Base-by-base conservation (phyloP, 192 early-diverging fungal species). In the Backusella parvicylindrica region DNA sequence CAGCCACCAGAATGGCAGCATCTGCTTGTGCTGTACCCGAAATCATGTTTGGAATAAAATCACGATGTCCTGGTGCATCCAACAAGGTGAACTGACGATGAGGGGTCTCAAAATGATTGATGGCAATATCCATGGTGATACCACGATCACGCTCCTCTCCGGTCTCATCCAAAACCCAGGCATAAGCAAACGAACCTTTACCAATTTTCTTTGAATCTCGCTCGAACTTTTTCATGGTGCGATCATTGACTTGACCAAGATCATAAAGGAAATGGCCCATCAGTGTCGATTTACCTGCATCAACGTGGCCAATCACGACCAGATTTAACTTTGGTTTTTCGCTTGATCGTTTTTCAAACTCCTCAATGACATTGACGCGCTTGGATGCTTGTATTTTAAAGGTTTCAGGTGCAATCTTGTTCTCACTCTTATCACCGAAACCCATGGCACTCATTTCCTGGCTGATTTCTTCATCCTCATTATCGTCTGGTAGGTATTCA, bases 21-120 rank as follows among this genome's bases (percentile, higher is more conserved):
- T 99, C 98, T 0, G 98, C 98, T 69, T 96, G 95, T 31, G 89
- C 82, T 5, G 98, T 95, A 6, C 98, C 98, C 2, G 92, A 92
- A 74, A 99, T 98, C 97, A 99, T 99, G 79, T 97, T 96, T n/a
- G 98, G 97, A 66, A 99, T 92, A 82, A 99, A 99, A 83, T 99
- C 98, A 26, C 94, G 87, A 77, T 99, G 98, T 3, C 98, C 98
- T 2, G 98, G 98, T 2, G 97, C 95, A 78, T 99, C 98, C 75
- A 99, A 77, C 13, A 99, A 72, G 6, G 95, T 98, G 73, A 97
- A 97, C 35, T 84, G 81, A 23, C 91, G 86, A 35, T 92, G 75
- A 23, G 77, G 70, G 1, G 97, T 99, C 75, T 93, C 89, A 80
- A 99, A 99, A 70, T 91, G 87, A 33, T 87, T 93, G 63, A 95